phyloP scores from a whole-genome alignment of 2,329 filamentous ascomycete genomes.

The Tothia fuscella region DNA sequence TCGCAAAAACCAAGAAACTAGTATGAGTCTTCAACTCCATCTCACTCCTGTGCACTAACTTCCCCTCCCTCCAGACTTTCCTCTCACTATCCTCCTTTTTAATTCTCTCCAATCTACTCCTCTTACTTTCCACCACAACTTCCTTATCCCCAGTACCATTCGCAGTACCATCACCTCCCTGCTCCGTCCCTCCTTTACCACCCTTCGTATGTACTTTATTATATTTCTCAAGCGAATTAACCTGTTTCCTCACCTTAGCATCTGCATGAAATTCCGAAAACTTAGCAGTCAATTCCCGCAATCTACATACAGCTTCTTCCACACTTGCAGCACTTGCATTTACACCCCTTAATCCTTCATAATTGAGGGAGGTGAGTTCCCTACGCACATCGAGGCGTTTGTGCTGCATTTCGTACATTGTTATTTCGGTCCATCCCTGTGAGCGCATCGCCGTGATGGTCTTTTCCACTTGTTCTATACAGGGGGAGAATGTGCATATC shows the following conservation, averaged over 20 bases:
- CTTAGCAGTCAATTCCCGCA: conserved; percentile 61
- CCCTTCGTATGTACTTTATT: conserved; percentile 17
- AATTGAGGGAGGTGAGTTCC: conserved; percentile 63
- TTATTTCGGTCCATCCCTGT: conserved; percentile 80
- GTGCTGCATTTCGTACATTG: conserved; percentile 83
- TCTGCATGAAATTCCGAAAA: conserved; percentile 51
- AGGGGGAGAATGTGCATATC: conserved; percentile 91
- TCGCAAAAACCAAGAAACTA: conserved; percentile 89
- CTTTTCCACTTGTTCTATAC: conserved; percentile 87
- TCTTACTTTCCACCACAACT: conserved; percentile 13
- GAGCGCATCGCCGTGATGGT: conserved; percentile 72
- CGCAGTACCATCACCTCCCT: conserved; percentile 17
- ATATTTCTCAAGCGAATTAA: conserved; percentile 20
- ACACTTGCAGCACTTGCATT: conserved; percentile 62
- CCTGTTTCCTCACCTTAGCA: no score
- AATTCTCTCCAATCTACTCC: conserved; percentile 20
- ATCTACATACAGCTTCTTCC: conserved; percentile 60
- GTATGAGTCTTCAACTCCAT: conserved; percentile 90
- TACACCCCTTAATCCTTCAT: conserved; percentile 54
- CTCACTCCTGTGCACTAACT: conserved; percentile 69
- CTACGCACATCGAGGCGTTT: conserved; percentile 69
- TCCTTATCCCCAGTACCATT: conserved; percentile 17
- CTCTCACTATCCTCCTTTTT: conserved; percentile 25
- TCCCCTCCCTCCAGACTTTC: conserved; percentile 63
- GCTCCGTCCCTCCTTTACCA: conserved; percentile 15